phyloP scores from a whole-genome alignment of 164 flowering plant genomes.

The Tinospora cordifolia region DNA sequence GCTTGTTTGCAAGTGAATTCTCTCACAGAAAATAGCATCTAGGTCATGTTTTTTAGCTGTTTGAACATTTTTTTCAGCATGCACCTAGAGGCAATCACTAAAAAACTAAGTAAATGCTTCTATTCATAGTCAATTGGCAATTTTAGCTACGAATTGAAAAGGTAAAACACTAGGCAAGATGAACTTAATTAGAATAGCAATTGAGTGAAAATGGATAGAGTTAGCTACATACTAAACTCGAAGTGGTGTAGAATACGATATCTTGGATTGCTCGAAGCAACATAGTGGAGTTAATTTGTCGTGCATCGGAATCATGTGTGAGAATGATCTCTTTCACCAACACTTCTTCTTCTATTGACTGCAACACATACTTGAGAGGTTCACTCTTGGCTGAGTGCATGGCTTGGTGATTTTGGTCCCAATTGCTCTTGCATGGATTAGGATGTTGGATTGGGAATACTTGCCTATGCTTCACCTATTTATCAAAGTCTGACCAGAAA shows the following conservation, averaged over 20 bases:
- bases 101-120: background rate
- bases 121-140: background rate
- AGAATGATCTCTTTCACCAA: conserved; percentile 36
- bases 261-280: conserved; percentile 41
- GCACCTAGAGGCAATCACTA: background rate
- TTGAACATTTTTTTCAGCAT: background rate
- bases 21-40: background rate
- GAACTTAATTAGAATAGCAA: background rate
- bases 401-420: conserved; percentile 5
- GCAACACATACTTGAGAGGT: background rate
- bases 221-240: conserved; percentile 12
- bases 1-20: too few species aligned
- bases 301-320: conserved; percentile 58
- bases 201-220: background rate
- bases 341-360: conserved; percentile 23
- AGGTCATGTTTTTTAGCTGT: background rate
- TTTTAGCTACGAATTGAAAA: background rate
- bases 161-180: background rate
- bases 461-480: background rate
- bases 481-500: background rate
- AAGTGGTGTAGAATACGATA: conserved; percentile 27
- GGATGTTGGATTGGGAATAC: too few species aligned
- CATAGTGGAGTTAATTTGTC: conserved; percentile 34
- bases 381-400: conserved; percentile 19
- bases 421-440: background rate